Evolutionary conservation across 768 basidiomycete genomes (phyloP), one percentile per base, ranked within the genome.

Genomic region (Rossbeevera mucosa): DNA sequence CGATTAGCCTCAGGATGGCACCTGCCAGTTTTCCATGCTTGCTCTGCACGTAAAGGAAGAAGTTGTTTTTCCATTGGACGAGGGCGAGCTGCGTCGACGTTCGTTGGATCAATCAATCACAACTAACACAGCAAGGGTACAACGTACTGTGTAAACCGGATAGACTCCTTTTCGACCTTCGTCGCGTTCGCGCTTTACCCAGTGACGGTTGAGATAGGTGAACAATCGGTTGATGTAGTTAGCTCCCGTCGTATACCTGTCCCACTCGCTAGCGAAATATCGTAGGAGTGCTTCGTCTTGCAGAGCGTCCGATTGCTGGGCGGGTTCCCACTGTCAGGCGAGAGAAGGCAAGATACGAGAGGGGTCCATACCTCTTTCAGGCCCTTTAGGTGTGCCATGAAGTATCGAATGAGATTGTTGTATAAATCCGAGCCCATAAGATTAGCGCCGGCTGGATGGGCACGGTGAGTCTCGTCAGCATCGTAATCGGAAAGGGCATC

Each of bases 401-500:
- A 92, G 77, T 96, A 99, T 53, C 82, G 80, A 64, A 91, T 90
- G 66, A 99, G 81, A 70, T 94, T 88, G 68, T 93, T 91, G 71
- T 99, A 99, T 54, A 99, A 73, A 80, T 98, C 95, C 46, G 93
- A 89, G 50, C 95, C 95, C 90, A 95, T 95, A 70, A 97, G 67
- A 73, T 94, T 94, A 44, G 94, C 91, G 36, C 94, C 94, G 50
- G 88, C 88, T 89, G 65, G 48, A 41, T 55, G 18, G 46, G 40
- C n/a, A 47, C 48, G 55, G 51, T 67, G 38, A 68, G 59, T 44
- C 44, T 25, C 30, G 18, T 22, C 51, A 54, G 53, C 52, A 18
- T 47, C 61, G 56, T 61, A 57, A 64, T 66, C 64, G 29, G 36
- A 21, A 51, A 22, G 50, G 49, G 47, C 48, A 65, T 66, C 64